phyloP scores from a whole-genome alignment of 768 basidiomycete genomes.

The Rhodosporidiobolus sp. region DNA sequence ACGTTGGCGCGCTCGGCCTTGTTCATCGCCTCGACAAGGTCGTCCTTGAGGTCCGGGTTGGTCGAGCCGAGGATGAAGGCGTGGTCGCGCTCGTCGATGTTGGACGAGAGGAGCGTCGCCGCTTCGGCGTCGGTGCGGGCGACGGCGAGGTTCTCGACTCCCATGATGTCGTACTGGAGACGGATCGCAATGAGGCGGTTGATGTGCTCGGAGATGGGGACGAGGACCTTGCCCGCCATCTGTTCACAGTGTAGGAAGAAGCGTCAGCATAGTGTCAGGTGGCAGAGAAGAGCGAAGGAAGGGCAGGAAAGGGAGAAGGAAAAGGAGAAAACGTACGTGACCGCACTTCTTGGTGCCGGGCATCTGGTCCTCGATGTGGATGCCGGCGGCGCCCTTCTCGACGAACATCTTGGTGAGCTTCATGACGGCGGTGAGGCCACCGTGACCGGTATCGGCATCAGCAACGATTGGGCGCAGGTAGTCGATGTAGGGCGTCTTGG shows the following conservation, averaged over 20 bases:
- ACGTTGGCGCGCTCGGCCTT: constrained; percentile 78
- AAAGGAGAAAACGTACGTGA: constrained; percentile 75
- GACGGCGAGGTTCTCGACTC: constrained; percentile 87
- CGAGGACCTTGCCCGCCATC: constrained; percentile 94
- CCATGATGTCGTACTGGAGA: constrained; percentile 97
- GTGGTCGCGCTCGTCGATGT: constrained; percentile 97
- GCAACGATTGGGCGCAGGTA: constrained; percentile 79
- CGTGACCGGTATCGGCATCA: constrained; percentile 97
- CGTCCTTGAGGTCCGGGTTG: constrained; percentile 60
- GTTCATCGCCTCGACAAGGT: constrained; percentile 75
- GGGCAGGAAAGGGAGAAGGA: constrained; percentile 67
- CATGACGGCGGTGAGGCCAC: constrained; percentile 96
- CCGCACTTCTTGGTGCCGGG: constrained; percentile 87
- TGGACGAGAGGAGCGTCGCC: constrained; percentile 91
- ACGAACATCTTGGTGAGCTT: constrained; percentile 98
- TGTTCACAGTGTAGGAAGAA: constrained; percentile 66
- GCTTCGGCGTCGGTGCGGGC: constrained; percentile 97
- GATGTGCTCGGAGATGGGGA: constrained; percentile 96
- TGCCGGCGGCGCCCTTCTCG: constrained; percentile 95
- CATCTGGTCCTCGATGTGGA: constrained; percentile 97
- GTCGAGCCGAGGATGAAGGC: constrained; percentile 92
- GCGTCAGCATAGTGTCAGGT: not conserved
- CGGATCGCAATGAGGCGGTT: constrained; percentile 96
- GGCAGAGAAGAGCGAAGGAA: constrained; percentile 34
- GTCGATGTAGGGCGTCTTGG: constrained; percentile 61